These are phyloP conservation scores for Rhizopogon vesiculosus DNA, from an alignment of 768 basidiomycete genomes.

Conservation along the genomic window DNA sequence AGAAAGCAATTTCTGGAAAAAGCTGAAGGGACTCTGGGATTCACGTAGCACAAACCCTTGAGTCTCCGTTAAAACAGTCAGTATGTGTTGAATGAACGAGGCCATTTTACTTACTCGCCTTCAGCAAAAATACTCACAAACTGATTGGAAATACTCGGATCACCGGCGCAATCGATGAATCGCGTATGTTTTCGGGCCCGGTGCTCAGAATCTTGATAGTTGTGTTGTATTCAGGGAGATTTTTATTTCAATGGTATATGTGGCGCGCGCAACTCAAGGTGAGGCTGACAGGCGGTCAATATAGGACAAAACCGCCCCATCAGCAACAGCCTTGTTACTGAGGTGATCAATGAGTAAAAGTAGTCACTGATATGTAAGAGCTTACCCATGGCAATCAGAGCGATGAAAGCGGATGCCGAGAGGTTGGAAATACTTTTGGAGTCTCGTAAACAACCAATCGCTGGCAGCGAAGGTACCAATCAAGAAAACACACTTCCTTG, in stretches of 20 bases:
- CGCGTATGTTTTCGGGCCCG: slow-evolving; percentile 18
- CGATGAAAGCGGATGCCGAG: slow-evolving; percentile 37
- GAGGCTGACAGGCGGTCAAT: too few relatives aligned
- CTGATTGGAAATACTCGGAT: slow-evolving; percentile 21
- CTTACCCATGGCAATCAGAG: slow-evolving; percentile 48
- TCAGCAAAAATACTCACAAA: slow-evolving; percentile 35
- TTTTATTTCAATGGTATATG: slow-evolving; percentile 25
- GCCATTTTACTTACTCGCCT: slow-evolving; percentile 13
- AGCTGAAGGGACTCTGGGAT: neutral
- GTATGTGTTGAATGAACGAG: neutral
- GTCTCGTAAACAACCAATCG: slow-evolving; percentile 38
- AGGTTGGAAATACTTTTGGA: slow-evolving; percentile 31
- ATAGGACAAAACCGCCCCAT: too few relatives aligned
- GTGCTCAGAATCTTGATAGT: slow-evolving; percentile 28
- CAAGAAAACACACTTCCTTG: slow-evolving; percentile 34
- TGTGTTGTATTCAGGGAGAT: too few relatives aligned
- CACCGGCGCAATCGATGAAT: slow-evolving; percentile 22
- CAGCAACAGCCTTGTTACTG: slow-evolving; percentile 26
- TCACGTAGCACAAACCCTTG: slow-evolving; percentile 7
- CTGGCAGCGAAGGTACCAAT: slow-evolving; percentile 50
- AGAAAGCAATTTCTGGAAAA: neutral
- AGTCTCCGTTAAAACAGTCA: slow-evolving; percentile 15
- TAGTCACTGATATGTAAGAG: neutral
- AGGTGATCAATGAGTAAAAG: neutral
- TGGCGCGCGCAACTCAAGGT: slow-evolving; percentile 17